A percentile compares a stretch with the other conserved stretches of the same genome.
Evolutionary conservation across 495 filamentous ascomycete species (phyloP).

Genomic region (Stereocaulon alpinum): DNA sequence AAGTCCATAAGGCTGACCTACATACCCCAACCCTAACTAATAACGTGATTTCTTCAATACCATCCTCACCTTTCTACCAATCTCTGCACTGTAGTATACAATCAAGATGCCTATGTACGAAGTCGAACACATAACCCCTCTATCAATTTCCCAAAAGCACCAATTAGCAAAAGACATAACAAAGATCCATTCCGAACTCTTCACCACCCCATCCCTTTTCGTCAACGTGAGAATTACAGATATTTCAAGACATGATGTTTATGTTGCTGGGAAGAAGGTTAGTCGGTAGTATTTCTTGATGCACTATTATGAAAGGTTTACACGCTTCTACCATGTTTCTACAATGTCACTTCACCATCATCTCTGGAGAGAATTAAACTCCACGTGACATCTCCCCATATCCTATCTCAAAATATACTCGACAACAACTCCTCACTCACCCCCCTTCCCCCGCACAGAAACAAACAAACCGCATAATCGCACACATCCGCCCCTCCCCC

Average conservation of each 20-base stretch:
- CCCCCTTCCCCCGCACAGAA: no score
- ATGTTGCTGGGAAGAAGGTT: constrained; percentile 21
- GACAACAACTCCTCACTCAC: no score
- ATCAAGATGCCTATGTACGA: constrained; percentile 31
- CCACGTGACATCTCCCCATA: no score
- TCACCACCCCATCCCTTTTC: constrained; percentile 28
- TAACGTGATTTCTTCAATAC: no score
- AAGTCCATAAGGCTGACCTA: no score
- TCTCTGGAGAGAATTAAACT: no score
- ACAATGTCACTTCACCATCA: no score
- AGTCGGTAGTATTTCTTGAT: background rate
- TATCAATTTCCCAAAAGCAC: constrained; percentile 24
- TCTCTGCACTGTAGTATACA: no score
- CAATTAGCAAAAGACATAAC: constrained; percentile 26
- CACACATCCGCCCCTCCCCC: constrained; percentile 22
- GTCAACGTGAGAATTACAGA: constrained; percentile 29
- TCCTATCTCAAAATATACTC: no score
- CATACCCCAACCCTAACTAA: no score
- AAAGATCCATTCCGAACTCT: constrained; percentile 24
- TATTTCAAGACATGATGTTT: constrained; percentile 17
- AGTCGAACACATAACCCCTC: constrained; percentile 26
- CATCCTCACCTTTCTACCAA: no score
- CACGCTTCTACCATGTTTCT: no score
- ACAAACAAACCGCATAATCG: constrained; percentile 22
- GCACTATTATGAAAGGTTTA: background rate